Evolutionary conservation across 805 yeast genomes (phyloP).

Genomic region (Suhomyces xylopsoci): DNA sequence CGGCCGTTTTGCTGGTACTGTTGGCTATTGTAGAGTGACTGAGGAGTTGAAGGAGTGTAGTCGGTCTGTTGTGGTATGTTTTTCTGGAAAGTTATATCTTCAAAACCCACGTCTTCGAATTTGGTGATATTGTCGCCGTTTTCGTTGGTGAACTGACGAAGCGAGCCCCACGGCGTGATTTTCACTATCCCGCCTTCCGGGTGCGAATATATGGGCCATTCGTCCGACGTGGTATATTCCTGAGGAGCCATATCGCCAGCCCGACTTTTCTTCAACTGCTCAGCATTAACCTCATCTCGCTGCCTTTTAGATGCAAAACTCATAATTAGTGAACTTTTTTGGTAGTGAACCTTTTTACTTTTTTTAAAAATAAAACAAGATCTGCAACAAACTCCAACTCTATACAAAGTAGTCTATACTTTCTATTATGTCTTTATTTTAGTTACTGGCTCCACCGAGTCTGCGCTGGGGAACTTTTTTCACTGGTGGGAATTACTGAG

Average conservation of each 20-base stretch:
- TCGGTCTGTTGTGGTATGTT: not conserved
- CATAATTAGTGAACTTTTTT: not conserved
- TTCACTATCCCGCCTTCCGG: slow-evolving; percentile 63
- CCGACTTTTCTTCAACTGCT: slow-evolving; percentile 17
- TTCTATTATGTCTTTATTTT: not conserved
- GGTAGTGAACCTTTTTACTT: too few species aligned
- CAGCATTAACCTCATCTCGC: slow-evolving; percentile 22
- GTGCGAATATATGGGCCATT: slow-evolving; percentile 56
- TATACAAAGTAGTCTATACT: not conserved
- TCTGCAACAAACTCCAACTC: not conserved
- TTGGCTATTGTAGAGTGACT: slow-evolving; percentile 7
- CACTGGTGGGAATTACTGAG: not conserved
- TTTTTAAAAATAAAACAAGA: too few species aligned
- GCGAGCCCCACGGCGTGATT: slow-evolving; percentile 62
- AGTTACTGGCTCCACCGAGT: not conserved
- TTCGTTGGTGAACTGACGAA: slow-evolving; percentile 43
- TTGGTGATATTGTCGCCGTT: slow-evolving; percentile 46
- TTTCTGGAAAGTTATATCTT: slow-evolving; percentile 16
- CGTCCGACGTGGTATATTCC: slow-evolving; percentile 23
- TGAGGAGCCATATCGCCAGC: slow-evolving; percentile 15
- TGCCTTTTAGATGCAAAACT: slow-evolving; percentile 17
- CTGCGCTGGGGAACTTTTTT: slow-evolving; percentile 1
- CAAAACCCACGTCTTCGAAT: slow-evolving; percentile 42
- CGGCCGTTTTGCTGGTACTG: slow-evolving; percentile 5
- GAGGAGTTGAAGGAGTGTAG: slow-evolving; percentile 16